Evolutionary conservation across 2,329 filamentous ascomycete species (phyloP).

Genomic region (Fusarium sp.): DNA sequence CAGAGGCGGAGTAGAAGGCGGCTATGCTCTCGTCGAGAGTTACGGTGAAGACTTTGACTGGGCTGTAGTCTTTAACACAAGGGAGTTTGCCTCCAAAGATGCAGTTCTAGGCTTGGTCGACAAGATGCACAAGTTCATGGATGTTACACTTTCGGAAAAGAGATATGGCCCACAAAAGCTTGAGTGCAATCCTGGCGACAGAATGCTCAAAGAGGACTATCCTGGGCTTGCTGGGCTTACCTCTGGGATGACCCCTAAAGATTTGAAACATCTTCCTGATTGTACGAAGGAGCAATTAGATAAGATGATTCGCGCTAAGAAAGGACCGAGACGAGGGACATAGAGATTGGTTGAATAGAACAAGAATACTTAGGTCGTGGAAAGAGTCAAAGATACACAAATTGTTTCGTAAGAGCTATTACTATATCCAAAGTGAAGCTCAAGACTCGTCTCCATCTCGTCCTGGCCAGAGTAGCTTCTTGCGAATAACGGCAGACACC

Average conservation of each 20-base stretch:
- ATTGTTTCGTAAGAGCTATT: background rate
- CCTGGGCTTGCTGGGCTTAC: background rate
- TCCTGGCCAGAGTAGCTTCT: slow-evolving; percentile 44
- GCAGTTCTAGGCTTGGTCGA: slow-evolving; percentile 20
- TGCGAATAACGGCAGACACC: slow-evolving; percentile 33
- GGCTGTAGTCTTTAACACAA: slow-evolving; percentile 30
- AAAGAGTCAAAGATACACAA: background rate
- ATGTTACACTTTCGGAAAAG: background rate
- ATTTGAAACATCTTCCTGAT: background rate
- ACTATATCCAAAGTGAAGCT: background rate
- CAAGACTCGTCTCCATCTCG: slow-evolving; percentile 39
- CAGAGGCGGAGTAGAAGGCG: slow-evolving; percentile 18
- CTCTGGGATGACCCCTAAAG: background rate
- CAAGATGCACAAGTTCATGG: background rate
- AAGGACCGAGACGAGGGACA: background rate
- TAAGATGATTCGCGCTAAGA: background rate
- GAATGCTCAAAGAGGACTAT: background rate
- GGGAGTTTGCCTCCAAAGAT: slow-evolving; percentile 13
- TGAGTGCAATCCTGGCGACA: background rate
- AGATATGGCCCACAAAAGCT: background rate
- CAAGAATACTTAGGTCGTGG: background rate
- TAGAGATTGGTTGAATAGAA: background rate
- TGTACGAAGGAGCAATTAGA: background rate
- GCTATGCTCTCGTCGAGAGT: slow-evolving; percentile 8
- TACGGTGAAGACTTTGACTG: slow-evolving; percentile 10